Percentiles rank a stretch among this genome's conserved stretches.
Evolutionary conservation across 1,139 yeast species (phyloP).

Genomic region (Yamadazyma sp.): DNA sequence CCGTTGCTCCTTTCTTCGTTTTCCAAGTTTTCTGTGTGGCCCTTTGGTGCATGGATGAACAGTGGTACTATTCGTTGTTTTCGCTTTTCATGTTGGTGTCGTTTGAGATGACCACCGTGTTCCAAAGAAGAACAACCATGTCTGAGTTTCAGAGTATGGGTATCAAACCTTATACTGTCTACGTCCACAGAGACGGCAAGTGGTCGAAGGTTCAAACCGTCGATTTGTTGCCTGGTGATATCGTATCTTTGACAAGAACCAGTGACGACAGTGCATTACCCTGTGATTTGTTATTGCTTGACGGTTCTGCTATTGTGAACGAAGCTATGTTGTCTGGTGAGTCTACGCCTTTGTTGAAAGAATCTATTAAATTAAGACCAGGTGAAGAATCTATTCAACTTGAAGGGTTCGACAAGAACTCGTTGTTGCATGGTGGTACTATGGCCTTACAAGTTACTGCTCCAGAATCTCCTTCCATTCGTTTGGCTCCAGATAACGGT

Average conservation of each 20-base stretch:
- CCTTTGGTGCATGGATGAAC: slow-evolving; percentile 94
- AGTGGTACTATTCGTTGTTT: slow-evolving; percentile 93
- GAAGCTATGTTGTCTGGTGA: slow-evolving; percentile 99
- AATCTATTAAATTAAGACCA: slow-evolving; percentile 85
- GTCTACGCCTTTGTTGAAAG: slow-evolving; percentile 93
- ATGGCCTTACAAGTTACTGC: slow-evolving; percentile 88
- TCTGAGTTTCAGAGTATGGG: slow-evolving; percentile 97
- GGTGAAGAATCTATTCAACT: slow-evolving; percentile 62
- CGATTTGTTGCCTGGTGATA: slow-evolving; percentile 86
- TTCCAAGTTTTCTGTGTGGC: slow-evolving; percentile 96
- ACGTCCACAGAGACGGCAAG: slow-evolving; percentile 64
- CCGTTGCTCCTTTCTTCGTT: slow-evolving; percentile 96
- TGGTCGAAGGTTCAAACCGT: slow-evolving; percentile 76
- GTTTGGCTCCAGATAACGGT: slow-evolving; percentile 83
- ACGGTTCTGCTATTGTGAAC: slow-evolving; percentile 89
- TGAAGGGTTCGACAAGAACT: slow-evolving; percentile 85
- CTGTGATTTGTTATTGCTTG: slow-evolving; percentile 85
- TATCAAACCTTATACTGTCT: slow-evolving; percentile 81
- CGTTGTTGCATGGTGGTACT: slow-evolving; percentile 94
- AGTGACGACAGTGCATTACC: slow-evolving; percentile 92
- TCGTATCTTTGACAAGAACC: slow-evolving; percentile 85
- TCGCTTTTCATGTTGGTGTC: slow-evolving; percentile 89
- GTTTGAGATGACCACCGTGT: slow-evolving; percentile 92
- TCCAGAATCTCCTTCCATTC: slow-evolving; percentile 52
- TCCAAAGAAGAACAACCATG: slow-evolving; percentile 93